Evolutionary conservation across 2,329 filamentous ascomycete species (phyloP).

Genomic region (Cercospora brassicicola): DNA sequence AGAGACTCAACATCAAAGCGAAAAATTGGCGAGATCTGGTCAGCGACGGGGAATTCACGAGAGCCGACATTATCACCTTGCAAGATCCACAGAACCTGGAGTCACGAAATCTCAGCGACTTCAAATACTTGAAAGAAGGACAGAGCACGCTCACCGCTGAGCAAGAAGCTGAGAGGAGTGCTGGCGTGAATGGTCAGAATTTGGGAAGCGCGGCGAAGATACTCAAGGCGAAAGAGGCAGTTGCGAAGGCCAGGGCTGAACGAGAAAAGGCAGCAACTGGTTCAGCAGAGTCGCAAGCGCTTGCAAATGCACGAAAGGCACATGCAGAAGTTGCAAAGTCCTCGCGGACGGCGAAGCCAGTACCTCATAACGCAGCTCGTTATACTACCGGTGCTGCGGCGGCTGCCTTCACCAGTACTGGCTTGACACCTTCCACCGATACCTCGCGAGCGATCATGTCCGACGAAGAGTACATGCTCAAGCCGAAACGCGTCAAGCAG

Average conservation of each 20-base stretch:
- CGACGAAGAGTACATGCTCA: conserved; percentile 96
- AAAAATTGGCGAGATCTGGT: conserved; percentile 94
- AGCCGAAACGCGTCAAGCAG: conserved; percentile 80
- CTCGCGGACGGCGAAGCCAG: conserved; percentile 38
- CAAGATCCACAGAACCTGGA: conserved; percentile 93
- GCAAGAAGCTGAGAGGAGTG: conserved; percentile 65
- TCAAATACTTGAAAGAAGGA: conserved; percentile 86
- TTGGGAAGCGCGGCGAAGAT: conserved; percentile 81
- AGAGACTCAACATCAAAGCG: conserved; percentile 91
- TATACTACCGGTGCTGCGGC: conserved; percentile 91
- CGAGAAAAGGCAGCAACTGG: conserved; percentile 49
- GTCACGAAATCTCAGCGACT: conserved; percentile 77
- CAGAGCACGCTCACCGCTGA: conserved; percentile 65
- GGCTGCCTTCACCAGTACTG: conserved; percentile 92
- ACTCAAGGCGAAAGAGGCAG: conserved; percentile 84
- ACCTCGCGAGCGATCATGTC: conserved; percentile 81
- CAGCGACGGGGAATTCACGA: conserved; percentile 79
- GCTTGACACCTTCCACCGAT: conserved; percentile 86
- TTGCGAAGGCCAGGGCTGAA: conserved; percentile 82
- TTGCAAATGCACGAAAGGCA: conserved; percentile 60
- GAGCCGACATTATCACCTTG: conserved; percentile 91
- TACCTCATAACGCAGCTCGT: conserved; percentile 79
- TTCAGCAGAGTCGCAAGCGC: conserved; percentile 43
- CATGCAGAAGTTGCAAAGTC: conserved; percentile 32
- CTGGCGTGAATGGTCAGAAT: conserved; percentile 70